Percentiles rank a stretch among this genome's conserved stretches.
Conservation (phyloP, 768 basidiomycete genomes). For the Lactarius akahatsu region DNA sequence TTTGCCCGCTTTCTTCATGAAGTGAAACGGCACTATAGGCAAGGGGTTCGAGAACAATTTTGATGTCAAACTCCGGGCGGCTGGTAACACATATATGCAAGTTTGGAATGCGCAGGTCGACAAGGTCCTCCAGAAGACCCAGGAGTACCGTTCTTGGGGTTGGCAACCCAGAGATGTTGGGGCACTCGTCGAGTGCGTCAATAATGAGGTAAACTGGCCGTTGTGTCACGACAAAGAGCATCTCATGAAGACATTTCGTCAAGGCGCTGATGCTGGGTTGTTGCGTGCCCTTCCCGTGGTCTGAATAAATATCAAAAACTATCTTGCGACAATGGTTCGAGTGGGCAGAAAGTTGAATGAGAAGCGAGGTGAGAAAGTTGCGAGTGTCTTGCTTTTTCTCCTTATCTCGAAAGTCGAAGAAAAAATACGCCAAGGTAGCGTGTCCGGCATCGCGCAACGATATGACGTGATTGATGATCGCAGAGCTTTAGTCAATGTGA, state of each 20-base stretch:
- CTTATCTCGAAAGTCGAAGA: background rate
- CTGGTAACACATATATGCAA: background rate
- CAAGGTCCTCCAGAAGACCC: background rate
- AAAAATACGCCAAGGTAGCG: background rate
- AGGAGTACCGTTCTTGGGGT: background rate
- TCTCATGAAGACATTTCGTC: background rate
- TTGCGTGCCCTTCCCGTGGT: background rate
- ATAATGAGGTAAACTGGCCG: background rate
- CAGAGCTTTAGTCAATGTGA: background rate
- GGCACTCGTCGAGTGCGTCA: background rate
- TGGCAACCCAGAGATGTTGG: background rate
- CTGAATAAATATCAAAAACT: background rate
- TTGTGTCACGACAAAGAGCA: background rate
- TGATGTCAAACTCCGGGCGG: background rate
- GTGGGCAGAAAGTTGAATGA: background rate
- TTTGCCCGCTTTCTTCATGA: background rate
- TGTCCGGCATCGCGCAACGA: background rate
- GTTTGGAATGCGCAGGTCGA: background rate
- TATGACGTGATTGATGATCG: background rate
- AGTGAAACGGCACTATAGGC: background rate
- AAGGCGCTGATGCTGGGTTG: background rate
- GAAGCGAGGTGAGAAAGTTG: background rate
- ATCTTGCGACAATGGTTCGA: background rate
- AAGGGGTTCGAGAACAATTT: background rate
- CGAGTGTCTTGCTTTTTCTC: background rate